Evolutionary conservation across 1,139 yeast genomes (phyloP), one percentile per base, ranked within the genome.

Genomic region (Magnusiomyces tetraspermus): DNA sequence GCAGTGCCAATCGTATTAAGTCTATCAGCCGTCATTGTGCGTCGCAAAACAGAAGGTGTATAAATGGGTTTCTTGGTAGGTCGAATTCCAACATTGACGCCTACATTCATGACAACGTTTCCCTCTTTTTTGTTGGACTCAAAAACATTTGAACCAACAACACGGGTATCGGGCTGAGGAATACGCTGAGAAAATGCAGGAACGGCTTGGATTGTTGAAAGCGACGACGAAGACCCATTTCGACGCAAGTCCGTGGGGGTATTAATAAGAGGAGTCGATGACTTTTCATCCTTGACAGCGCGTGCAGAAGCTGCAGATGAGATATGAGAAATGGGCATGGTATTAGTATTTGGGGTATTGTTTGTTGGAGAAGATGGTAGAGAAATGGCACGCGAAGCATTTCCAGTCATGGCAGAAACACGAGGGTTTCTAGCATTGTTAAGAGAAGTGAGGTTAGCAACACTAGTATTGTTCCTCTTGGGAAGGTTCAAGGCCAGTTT

Each of bases 11-110:
- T 38, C 17, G 42, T 38, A 15, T 31, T 31, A 2, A 40, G n/a
- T 2, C 42, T 30, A 17, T 46, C 51, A 10, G 40, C 44, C 1
- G 76, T 70, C 53, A 65, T 69, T 0, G 78, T 72, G 62, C 78
- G 80, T 33, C 97, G 75, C 53, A 90, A 72, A 5, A 89, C 97
- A 0, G 96, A 96, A 0, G 97, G 97, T 0, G 85, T 76, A 64
- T 88, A 89, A 73, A 89, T 72, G 5, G 97, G 97, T 61, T 85
- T 83, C 62, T 30, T 38, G 8, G 42, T 21, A 21, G 49, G n/a
- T 24, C 42, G 21, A 37, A 37, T 37, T 15, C 38, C 38, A 33
- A 33, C 31, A 28, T 28, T 33, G n/a, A n/a, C n/a, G n/a, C n/a
- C n/a, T n/a, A n/a, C n/a, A n/a, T n/a, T n/a, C n/a, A n/a, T n/a